These are phyloP conservation scores for Desmodesmus armatus DNA, from an alignment of 139 green algal genomes.

Conservation along the genomic window DNA sequence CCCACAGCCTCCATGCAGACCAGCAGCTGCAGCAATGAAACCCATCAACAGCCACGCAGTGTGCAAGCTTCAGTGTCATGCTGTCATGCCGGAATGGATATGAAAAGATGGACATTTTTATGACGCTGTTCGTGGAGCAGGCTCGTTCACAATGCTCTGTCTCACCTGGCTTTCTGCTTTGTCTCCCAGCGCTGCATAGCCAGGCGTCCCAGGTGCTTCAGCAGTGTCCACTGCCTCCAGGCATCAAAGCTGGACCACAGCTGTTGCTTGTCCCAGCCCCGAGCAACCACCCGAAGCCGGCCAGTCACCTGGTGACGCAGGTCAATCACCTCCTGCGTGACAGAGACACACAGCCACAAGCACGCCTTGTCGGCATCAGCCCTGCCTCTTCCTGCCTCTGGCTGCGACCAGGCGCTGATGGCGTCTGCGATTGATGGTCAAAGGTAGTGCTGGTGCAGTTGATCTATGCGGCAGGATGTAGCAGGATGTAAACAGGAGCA, in stretches of 20 bases:
- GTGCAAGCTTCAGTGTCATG: neutral
- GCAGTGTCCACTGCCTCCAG: constrained; percentile 1
- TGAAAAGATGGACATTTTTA: too few species aligned
- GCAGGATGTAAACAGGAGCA: constrained; percentile 14
- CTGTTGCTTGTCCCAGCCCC: neutral
- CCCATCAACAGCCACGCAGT: neutral
- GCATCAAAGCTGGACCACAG: neutral
- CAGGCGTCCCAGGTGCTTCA: constrained; percentile 2
- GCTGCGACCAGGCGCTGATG: too few species aligned
- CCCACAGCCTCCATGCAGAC: neutral
- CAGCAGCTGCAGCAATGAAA: constrained; percentile 5
- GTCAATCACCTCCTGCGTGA: constrained; percentile 32
- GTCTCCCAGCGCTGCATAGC: neutral
- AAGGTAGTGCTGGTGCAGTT: too few species aligned
- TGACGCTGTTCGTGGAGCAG: too few species aligned
- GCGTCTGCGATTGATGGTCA: neutral
- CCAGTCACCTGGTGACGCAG: constrained; percentile 21
- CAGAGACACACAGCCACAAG: too few species aligned
- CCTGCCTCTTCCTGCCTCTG: neutral
- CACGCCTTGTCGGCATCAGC: neutral
- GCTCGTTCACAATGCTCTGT: neutral
- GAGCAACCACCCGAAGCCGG: neutral
- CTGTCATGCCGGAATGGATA: too few species aligned
- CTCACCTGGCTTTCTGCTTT: neutral
- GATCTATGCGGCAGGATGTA: neutral